Evolutionary conservation across 768 basidiomycete genomes (phyloP).

Genomic region (Tricholoma furcatifolium): DNA sequence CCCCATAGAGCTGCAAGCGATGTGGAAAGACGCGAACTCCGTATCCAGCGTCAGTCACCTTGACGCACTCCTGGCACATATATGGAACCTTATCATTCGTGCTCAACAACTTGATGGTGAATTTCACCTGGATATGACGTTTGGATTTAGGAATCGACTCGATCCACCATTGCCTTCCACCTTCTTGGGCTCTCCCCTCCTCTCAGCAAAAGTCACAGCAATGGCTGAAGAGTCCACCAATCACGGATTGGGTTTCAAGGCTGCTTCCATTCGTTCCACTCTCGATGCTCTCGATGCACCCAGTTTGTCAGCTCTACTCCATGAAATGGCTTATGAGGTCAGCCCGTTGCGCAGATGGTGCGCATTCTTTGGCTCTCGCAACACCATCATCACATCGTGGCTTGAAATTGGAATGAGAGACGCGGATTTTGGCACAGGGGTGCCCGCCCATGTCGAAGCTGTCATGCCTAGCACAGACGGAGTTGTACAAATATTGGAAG

Average conservation of each 20-base stretch:
- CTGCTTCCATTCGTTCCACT: slow-evolving; percentile 26
- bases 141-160: slow-evolving; percentile 25
- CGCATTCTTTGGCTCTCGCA: slow-evolving; percentile 31
- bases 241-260: slow-evolving; percentile 17
- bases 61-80: slow-evolving; percentile 34
- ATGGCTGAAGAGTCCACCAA: slow-evolving; percentile 7
- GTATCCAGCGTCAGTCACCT: slow-evolving; percentile 28
- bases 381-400: slow-evolving; percentile 35
- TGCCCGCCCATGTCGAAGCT: slow-evolving; percentile 27
- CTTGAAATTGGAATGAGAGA: slow-evolving; percentile 29
- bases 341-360: slow-evolving; percentile 31
- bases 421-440: slow-evolving; percentile 30
- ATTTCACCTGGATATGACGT: slow-evolving; percentile 16
- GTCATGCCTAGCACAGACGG: slow-evolving; percentile 35
- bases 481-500: slow-evolving; percentile 30
- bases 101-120: slow-evolving; percentile 23
- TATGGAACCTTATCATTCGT: slow-evolving; percentile 33
- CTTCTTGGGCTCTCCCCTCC: slow-evolving; percentile 34
- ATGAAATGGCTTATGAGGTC: slow-evolving; percentile 30
- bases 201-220: slow-evolving; percentile 24
- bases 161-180: slow-evolving; percentile 21
- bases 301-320: slow-evolving; percentile 28
- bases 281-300: slow-evolving; percentile 23
- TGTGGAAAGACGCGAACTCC: slow-evolving; percentile 28
- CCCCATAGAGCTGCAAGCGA: slow-evolving; percentile 25